Base-by-base conservation (phyloP, 805 yeast genomes). In the Lachancea dasiensis region DNA sequence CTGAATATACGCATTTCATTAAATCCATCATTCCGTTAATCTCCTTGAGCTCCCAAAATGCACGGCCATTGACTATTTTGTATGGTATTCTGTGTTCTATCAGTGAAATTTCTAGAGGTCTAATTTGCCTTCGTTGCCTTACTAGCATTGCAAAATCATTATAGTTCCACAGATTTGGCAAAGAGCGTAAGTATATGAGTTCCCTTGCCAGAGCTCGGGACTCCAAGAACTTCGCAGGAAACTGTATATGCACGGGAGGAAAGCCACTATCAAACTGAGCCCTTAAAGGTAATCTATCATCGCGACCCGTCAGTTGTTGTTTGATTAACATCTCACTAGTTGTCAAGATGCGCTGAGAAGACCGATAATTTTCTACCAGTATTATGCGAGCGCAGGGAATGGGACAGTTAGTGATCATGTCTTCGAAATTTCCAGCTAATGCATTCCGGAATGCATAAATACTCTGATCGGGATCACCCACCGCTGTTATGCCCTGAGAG, bases 401-500 rank as follows among this genome's bases (percentile, higher is more conserved):
- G 16, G 74, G 67, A 38, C 65, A 63, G 18, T 49, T 52, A 1
- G 52, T 46, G 27, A 62, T 58, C 84, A 86, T 76, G 10, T 64
- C 64, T 27, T 62, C 61, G 49, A 89, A 85, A 50, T 84, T 87
- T 13, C 67, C 63, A 1, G 81, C 68, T 24, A 77, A 77, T 0
- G 97, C 97, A 50, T 81, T 78, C 43, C 97, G 67, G 49, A 90
- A 90, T 0, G 81, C 86, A 57, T 92, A 90, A 16, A 90, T 90
- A 52, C 95, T 81, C 60, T 90, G 98, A 58, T 92, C 96, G 0
- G 96, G 95, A 54, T 90, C 98, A 1, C 98, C 98, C 2, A 90
- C 97, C 1, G 87, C 79, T 0, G 97, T 85, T 6, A 90, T 71
- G 41, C 79, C 79, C 43, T 76, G 56, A 25, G 66, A 68, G 14